Conservation (phyloP, 768 basidiomycete genomes). For the Naganishia vaughanmartiniae region DNA sequence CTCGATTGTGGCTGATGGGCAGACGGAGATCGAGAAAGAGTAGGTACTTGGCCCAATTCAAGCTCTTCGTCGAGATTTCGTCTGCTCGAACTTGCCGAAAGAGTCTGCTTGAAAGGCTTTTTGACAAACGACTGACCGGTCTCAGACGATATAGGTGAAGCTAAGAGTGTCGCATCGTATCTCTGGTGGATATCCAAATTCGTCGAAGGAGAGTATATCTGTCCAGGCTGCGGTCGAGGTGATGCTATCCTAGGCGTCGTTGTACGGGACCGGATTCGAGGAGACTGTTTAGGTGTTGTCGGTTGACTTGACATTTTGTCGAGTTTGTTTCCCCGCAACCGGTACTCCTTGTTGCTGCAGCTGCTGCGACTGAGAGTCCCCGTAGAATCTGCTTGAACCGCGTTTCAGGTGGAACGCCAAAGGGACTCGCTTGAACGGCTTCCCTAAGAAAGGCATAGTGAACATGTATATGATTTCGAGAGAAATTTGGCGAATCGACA, state of each 20-base stretch:
- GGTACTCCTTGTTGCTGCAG: background rate
- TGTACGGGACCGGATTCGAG: background rate
- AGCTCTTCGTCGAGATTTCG: conserved; percentile 25
- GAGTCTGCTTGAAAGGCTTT: conserved; percentile 14
- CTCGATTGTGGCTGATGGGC: conserved; percentile 18
- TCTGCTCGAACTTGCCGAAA: background rate
- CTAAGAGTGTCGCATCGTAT: conserved; percentile 21
- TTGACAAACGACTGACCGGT: conserved; percentile 8
- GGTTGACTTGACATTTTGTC: conserved; percentile 5
- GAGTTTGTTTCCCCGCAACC: background rate
- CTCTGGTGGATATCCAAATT: conserved; percentile 4
- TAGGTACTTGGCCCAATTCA: conserved; percentile 22
- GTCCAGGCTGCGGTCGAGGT: conserved; percentile 14
- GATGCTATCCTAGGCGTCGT: conserved; percentile 15
- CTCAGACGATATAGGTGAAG: conserved; percentile 15
- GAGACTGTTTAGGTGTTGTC: conserved; percentile 13
- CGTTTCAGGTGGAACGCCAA: conserved; percentile 20
- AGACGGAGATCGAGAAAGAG: conserved; percentile 1
- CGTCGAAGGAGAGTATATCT: conserved; percentile 24
- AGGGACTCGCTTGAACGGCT: background rate
- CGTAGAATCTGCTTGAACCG: conserved; percentile 24
- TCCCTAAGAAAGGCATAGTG: conserved; percentile 8
- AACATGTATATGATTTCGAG: background rate
- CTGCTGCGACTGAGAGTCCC: too few relatives aligned
- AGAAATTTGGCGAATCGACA: background rate